A percentile compares a stretch with the other conserved stretches of the same genome.
phyloP scores from a whole-genome alignment of 192 early-diverging fungal species.

The Physocladia obscura region DNA sequence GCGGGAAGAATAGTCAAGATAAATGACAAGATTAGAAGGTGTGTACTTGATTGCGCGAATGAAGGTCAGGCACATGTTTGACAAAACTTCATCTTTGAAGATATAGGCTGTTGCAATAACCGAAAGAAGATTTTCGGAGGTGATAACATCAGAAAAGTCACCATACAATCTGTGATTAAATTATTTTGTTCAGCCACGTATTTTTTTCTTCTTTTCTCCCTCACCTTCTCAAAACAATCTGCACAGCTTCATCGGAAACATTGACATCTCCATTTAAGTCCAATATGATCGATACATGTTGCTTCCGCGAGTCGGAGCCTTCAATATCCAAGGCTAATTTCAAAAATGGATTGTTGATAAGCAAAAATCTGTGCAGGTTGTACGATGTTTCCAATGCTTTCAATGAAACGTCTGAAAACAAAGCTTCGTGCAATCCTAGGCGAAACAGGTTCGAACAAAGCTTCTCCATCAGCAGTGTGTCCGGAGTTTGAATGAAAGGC shows the following conservation, averaged over 20 bases:
- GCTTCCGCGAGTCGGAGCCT: neutral
- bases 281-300: neutral
- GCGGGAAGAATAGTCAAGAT: conserved; percentile 15
- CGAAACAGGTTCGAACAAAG: conserved; percentile 4
- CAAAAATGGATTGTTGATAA: neutral
- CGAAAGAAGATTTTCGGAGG: conserved; percentile 11
- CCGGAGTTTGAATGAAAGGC: neutral
- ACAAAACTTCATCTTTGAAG: conserved; percentile 9
- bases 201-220: too few relatives aligned
- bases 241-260: conserved; percentile 12
- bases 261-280: conserved; percentile 6
- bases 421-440: conserved; percentile 11
- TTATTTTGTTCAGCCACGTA: neutral
- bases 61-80: neutral
- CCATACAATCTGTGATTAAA: conserved; percentile 18
- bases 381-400: conserved; percentile 11
- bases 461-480: neutral
- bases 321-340: neutral
- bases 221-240: conserved; percentile 18
- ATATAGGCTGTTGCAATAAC: conserved; percentile 1
- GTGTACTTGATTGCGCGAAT: conserved; percentile 9
- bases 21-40: neutral
- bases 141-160: conserved; percentile 13
- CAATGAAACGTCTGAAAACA: conserved; percentile 19
- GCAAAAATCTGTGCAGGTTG: conserved; percentile 13